phyloP scores from a whole-genome alignment of 495 filamentous ascomycete species.

The Pseudomonodictys pantanalensis region DNA sequence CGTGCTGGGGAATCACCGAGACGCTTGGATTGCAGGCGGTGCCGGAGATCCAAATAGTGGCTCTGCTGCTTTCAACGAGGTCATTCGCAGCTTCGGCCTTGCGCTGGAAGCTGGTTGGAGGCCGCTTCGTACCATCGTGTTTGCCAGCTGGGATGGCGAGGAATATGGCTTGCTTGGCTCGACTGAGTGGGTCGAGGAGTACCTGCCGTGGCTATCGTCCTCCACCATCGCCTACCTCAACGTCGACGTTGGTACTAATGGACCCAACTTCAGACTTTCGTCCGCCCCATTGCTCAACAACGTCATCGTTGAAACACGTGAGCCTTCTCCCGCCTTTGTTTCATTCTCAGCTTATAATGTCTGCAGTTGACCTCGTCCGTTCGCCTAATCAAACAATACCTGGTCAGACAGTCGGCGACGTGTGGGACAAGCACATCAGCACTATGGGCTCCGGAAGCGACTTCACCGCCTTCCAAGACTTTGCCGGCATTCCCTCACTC shows the following conservation, averaged over 20 bases:
- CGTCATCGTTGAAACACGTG: slow-evolving; percentile 66
- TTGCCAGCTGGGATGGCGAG: slow-evolving; percentile 75
- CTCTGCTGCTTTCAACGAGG: slow-evolving; percentile 45
- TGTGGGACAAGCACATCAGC: slow-evolving; percentile 58
- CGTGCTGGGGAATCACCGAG: slow-evolving; percentile 91
- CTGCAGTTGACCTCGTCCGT: slow-evolving; percentile 50
- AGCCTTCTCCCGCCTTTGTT: slow-evolving; percentile 15
- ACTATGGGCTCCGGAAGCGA: slow-evolving; percentile 72
- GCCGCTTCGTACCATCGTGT: slow-evolving; percentile 57
- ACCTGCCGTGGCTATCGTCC: slow-evolving; percentile 69
- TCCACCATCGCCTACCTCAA: slow-evolving; percentile 64
- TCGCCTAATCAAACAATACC: slow-evolving; percentile 71
- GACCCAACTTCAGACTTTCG: slow-evolving; percentile 53
- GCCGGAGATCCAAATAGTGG: slow-evolving; percentile 48
- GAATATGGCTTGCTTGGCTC: slow-evolving; percentile 70
- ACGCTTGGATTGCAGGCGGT: slow-evolving; percentile 83
- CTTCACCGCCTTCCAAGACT: slow-evolving; percentile 73
- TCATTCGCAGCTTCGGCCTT: slow-evolving; percentile 39
- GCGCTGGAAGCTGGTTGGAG: slow-evolving; percentile 43
- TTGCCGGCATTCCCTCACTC: slow-evolving; percentile 63
- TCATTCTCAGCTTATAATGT: not conserved
- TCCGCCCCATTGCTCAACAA: slow-evolving; percentile 79
- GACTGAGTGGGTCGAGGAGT: slow-evolving; percentile 78
- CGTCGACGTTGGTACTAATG: slow-evolving; percentile 61
- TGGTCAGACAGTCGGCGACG: slow-evolving; percentile 64